Percentiles rank a stretch among this genome's conserved stretches.
Conservation (phyloP, 306 rosid genomes). For the Spatholobus suberectus region DNA sequence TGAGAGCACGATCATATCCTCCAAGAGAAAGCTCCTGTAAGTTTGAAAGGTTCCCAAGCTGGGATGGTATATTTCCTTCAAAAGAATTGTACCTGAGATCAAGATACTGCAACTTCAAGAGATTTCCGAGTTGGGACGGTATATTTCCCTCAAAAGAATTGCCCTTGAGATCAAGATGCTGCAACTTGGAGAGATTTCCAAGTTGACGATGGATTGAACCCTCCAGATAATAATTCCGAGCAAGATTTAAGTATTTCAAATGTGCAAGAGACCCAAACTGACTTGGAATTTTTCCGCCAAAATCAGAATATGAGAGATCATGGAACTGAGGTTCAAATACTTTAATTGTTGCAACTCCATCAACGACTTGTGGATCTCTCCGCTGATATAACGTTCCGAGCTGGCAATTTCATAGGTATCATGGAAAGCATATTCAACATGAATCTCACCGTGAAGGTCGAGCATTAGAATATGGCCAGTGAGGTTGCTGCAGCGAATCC, state of each 20-base stretch:
- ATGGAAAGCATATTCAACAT: not conserved
- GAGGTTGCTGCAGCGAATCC: too few species aligned
- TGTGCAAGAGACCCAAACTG: not conserved
- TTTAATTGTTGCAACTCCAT: not conserved
- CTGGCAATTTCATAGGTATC: not conserved
- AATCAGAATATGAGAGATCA: not conserved
- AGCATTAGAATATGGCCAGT: too few species aligned
- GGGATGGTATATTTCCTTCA: constrained; percentile 31
- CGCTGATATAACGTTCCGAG: not conserved
- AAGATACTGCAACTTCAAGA: constrained; percentile 38
- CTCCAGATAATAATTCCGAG: not conserved
- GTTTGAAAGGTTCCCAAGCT: constrained; percentile 41
- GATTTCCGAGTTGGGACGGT: constrained; percentile 43
- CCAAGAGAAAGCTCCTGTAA: constrained; percentile 31
- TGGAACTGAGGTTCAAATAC: not conserved
- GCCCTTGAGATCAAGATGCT: not conserved
- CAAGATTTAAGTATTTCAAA: constrained; percentile 21
- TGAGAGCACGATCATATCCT: not conserved
- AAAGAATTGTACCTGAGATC: not conserved
- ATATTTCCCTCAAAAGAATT: not conserved
- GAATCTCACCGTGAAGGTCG: not conserved
- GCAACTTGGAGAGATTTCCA: constrained; percentile 34
- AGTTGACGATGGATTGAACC: constrained; percentile 28
- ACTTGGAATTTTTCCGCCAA: not conserved
- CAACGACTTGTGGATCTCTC: not conserved